These are phyloP conservation scores for Pulveroboletus sp. DNA, from an alignment of 768 basidiomycete species.

Conservation along the genomic window DNA sequence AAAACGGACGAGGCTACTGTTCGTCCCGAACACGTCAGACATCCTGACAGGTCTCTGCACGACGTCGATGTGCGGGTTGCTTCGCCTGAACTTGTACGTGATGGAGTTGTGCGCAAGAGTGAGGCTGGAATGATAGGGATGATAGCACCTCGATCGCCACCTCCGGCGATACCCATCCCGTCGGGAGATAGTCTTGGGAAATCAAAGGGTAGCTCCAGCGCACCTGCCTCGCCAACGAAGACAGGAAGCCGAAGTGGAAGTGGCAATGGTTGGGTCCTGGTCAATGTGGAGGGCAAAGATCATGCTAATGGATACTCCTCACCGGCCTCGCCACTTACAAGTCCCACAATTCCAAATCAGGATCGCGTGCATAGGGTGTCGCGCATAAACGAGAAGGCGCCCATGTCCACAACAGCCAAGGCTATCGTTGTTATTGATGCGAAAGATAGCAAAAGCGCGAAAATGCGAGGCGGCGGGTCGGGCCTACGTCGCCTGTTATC, in stretches of 20 bases:
- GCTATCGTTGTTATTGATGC: constrained; percentile 62
- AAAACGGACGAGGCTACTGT: constrained; percentile 26
- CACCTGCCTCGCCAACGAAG: constrained; percentile 33
- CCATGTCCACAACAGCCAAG: constrained; percentile 53
- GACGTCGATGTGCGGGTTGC: constrained; percentile 51
- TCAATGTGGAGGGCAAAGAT: constrained; percentile 53
- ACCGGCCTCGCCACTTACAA: constrained; percentile 20
- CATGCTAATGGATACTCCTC: constrained; percentile 24
- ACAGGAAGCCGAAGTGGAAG: constrained; percentile 35
- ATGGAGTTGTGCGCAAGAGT: constrained; percentile 51
- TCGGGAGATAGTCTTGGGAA: constrained; percentile 25
- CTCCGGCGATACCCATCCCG: constrained; percentile 26
- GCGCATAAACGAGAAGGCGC: constrained; percentile 25
- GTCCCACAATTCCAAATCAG: constrained; percentile 28
- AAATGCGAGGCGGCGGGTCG: constrained; percentile 27
- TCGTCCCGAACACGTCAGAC: constrained; percentile 24
- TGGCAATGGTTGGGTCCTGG: constrained; percentile 63
- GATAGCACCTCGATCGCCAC: constrained; percentile 34
- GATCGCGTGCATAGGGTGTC: constrained; percentile 30
- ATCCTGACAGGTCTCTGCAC: constrained; percentile 39
- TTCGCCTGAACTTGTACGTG: constrained; percentile 49
- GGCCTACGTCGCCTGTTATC: constrained; percentile 33
- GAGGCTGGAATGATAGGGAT: constrained; percentile 60
- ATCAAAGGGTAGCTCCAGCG: constrained; percentile 20
- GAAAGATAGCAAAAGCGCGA: constrained; percentile 39